phyloP scores from a whole-genome alignment of 495 filamentous ascomycete species.

The Annulohypoxylon nitens region DNA sequence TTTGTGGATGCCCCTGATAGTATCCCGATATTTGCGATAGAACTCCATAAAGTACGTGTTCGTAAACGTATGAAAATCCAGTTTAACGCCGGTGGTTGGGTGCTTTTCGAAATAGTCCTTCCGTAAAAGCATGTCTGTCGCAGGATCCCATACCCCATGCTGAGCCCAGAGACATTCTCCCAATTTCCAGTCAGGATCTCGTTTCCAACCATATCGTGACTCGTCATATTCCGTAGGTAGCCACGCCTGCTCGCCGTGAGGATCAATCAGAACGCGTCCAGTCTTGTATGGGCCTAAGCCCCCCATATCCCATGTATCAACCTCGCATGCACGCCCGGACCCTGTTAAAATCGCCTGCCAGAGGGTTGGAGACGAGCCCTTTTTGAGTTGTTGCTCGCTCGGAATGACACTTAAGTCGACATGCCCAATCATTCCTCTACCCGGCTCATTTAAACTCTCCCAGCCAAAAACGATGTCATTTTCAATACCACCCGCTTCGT shows the following conservation, averaged over 20 bases:
- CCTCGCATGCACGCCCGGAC: conserved; percentile 88
- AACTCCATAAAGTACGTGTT: conserved; percentile 90
- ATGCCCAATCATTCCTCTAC: conserved; percentile 87
- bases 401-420: conserved; percentile 87
- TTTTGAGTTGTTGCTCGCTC: conserved; percentile 88
- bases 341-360: conserved; percentile 95
- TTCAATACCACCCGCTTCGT: conserved; percentile 91
- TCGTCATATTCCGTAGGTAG: conserved; percentile 85
- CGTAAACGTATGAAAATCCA: conserved; percentile 88
- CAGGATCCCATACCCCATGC: conserved; percentile 93
- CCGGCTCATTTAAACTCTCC: conserved; percentile 96
- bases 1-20: conserved; percentile 80
- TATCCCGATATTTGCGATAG: conserved; percentile 80
- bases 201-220: conserved; percentile 87
- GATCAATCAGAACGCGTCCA: conserved; percentile 85
- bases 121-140: conserved; percentile 77
- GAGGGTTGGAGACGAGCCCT: conserved; percentile 92
- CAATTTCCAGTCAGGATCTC: conserved; percentile 88
- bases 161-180: conserved; percentile 97
- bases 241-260: conserved; percentile 88
- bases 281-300: conserved; percentile 91
- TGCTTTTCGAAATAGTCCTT: conserved; percentile 91
- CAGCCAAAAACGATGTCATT: conserved; percentile 92
- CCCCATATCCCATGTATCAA: conserved; percentile 93
- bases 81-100: conserved; percentile 73